Percentiles rank a stretch among this genome's conserved stretches.
phyloP scores from a whole-genome alignment of 805 yeast species.

The Komagataella pseudopastoris region DNA sequence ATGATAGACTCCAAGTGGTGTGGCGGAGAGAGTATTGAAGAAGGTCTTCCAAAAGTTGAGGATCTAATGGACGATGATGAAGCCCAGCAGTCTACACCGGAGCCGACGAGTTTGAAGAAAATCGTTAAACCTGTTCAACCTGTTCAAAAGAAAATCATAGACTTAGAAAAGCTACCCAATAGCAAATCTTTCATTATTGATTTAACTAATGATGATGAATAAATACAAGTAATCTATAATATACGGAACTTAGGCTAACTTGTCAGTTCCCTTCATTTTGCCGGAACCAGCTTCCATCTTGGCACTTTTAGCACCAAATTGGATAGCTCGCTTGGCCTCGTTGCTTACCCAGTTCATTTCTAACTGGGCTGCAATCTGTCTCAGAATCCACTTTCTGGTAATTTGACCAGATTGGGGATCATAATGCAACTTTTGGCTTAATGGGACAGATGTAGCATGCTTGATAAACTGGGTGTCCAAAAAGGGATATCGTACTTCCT shows the following conservation, averaged over 20 bases:
- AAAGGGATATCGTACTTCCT: conserved; percentile 82
- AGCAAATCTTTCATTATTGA: background rate
- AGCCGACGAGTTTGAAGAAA: background rate
- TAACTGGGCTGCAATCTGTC: conserved; percentile 39
- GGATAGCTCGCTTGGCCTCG: conserved; percentile 90
- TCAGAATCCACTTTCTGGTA: conserved; percentile 37
- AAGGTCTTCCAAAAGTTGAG: conserved; percentile 4
- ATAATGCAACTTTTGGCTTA: conserved; percentile 27
- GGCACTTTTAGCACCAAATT: conserved; percentile 92
- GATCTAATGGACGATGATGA: conserved; percentile 3
- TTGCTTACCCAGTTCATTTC: conserved; percentile 36
- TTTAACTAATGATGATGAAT: background rate
- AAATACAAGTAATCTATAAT: background rate
- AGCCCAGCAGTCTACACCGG: background rate
- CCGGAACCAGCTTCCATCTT: conserved; percentile 78
- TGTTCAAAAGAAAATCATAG: conserved; percentile 9
- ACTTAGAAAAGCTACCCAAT: background rate
- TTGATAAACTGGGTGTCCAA: conserved; percentile 49
- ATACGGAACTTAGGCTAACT: conserved; percentile 2
- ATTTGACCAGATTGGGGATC: conserved; percentile 21
- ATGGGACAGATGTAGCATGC: conserved; percentile 35
- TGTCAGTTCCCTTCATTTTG: conserved; percentile 65
- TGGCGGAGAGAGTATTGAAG: conserved; percentile 9
- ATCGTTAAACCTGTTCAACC: background rate
- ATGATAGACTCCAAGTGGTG: conserved; percentile 39